These are phyloP conservation scores for Phytophthora niederhauseri DNA, from an alignment of 352 stramenopile species.

Conservation along the genomic window DNA sequence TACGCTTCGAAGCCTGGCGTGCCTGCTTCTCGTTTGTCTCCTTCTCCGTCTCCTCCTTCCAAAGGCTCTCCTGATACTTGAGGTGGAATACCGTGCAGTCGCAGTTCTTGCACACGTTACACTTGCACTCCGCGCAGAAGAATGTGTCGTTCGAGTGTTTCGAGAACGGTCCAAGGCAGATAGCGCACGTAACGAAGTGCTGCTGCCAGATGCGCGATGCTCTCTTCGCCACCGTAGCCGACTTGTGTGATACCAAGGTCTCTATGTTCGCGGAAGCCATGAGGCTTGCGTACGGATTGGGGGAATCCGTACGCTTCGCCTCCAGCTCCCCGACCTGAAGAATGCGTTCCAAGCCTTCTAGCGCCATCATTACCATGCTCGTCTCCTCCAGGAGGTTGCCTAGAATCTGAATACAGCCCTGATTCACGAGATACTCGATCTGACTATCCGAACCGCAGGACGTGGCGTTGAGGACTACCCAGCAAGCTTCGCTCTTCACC, in stretches of 20 bases:
- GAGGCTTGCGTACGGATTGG: conserved; percentile 90
- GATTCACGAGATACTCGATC: conserved; percentile 90
- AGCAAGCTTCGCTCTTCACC: conserved; percentile 98
- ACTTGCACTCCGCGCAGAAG: conserved; percentile 99
- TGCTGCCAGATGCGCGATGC: conserved; percentile 97
- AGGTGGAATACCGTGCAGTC: conserved; percentile 98
- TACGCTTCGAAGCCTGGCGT: conserved; percentile 86
- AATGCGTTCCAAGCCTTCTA: conserved; percentile 97
- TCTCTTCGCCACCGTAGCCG: conserved; percentile 94
- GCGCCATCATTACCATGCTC: conserved; percentile 99
- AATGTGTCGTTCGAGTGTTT: conserved; percentile 95
- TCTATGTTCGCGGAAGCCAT: conserved; percentile 94
- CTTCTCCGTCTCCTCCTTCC: conserved; percentile 94
- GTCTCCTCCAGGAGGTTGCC: conserved; percentile 95
- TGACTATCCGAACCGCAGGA: conserved; percentile 98
- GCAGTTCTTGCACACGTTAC: conserved; percentile 97
- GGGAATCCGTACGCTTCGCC: conserved; percentile 80
- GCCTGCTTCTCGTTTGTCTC: conserved; percentile 91
- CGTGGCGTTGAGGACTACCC: conserved; percentile 98
- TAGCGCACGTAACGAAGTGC: conserved; percentile 98
- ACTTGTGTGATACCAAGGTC: conserved; percentile 94
- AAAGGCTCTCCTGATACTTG: conserved; percentile 96
- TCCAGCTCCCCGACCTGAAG: conserved; percentile 95
- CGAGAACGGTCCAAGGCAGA: conserved; percentile 96
- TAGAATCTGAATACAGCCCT: conserved; percentile 89